These are phyloP conservation scores for Rhizopus stolonifer DNA, from an alignment of 371 early-diverging fungal genomes.

Conservation along the genomic window DNA sequence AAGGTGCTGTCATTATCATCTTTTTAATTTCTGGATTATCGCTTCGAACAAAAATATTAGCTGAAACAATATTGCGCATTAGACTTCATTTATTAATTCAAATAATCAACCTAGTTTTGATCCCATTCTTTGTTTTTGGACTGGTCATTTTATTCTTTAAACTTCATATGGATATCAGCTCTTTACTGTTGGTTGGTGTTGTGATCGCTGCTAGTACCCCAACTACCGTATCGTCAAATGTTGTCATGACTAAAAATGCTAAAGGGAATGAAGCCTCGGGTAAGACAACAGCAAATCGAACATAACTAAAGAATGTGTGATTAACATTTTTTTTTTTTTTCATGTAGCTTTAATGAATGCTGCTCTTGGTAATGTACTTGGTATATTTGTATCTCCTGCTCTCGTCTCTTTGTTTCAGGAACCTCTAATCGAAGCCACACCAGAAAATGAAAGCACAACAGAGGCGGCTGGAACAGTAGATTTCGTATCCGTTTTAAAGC, in stretches of 20 bases:
- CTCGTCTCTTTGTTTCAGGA: constrained; percentile 41
- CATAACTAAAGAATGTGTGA: no score
- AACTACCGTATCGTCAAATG: constrained; percentile 78
- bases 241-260: constrained; percentile 77
- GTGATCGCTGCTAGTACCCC: constrained; percentile 71
- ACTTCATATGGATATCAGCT: constrained; percentile 47
- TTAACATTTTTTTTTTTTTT: background rate
- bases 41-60: constrained; percentile 62
- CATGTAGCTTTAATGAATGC: constrained; percentile 62
- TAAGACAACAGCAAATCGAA: constrained; percentile 9
- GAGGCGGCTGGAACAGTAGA: constrained; percentile 45
- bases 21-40: constrained; percentile 75
- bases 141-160: constrained; percentile 53
- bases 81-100: constrained; percentile 68
- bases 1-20: constrained; percentile 62
- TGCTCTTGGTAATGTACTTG: constrained; percentile 72
- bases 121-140: constrained; percentile 67
- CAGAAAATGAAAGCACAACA: constrained; percentile 40
- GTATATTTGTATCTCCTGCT: constrained; percentile 74
- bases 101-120: constrained; percentile 58
- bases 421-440: constrained; percentile 39
- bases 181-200: constrained; percentile 62
- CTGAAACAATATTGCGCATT: constrained; percentile 58
- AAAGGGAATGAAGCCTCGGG: constrained; percentile 69
- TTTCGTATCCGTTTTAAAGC: constrained; percentile 55